Base-by-base conservation (phyloP, 805 yeast genomes). In the Suhomyces sp. region DNA sequence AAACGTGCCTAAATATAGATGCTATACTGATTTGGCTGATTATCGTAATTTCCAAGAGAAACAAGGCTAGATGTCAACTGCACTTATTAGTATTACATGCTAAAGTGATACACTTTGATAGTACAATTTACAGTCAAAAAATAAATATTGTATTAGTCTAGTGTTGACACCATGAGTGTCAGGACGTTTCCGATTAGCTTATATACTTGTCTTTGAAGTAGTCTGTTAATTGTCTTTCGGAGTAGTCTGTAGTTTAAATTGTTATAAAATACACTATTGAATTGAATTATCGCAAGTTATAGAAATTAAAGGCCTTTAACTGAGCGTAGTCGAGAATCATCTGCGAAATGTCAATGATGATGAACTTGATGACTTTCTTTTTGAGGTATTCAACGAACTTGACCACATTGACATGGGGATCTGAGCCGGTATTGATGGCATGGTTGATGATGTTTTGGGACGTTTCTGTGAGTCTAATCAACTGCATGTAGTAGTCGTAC, bases 321-420 rank as follows among this genome's bases (percentile, higher is more conserved):
- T 67, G 69, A 12, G 67, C 70, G 57, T 72, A 71, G 27, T 63
- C 65, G 26, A 67, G 51, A 33, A 72, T 57, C 77, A 74, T 72
- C 27, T 65, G 70, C 29, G 66, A 61, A 3, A 68, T 56, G 57
- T 75, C 79, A 19, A 74, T 63, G 27, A 73, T 63, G 19, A 75
- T 66, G 51, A 75, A 70, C 56, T 67, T 69, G 56, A 74, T 64
- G 8, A 73, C 61, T 50, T 56, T 59, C 53, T 65, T 61, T 50
- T 71, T 69, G 48, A 75, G 60, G 51, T 74, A 75, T 36, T 72
- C 76, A 57, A 74, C 56, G 40, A 73, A 63, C 54, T 63, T 64
- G 29, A 61, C 53, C 40, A 68, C 51, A 47, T 64, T 65, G 3
- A 58, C 53, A 31, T 50, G 50, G 44, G 53, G 54, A 13, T 57